Conservation (phyloP, 1,139 yeast genomes). For the Barnettozyma hawaiiensis region DNA sequence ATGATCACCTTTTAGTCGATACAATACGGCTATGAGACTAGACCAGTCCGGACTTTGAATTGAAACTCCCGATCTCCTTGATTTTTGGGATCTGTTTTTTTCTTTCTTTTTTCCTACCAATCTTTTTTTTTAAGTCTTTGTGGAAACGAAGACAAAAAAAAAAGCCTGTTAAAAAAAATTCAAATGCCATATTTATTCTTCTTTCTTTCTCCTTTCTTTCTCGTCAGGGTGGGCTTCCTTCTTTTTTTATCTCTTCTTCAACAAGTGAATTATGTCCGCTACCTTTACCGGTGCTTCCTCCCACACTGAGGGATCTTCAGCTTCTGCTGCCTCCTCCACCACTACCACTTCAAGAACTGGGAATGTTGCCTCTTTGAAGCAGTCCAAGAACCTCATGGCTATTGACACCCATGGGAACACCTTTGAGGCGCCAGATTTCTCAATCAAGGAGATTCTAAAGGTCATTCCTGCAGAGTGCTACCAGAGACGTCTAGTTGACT, state of each 20-base stretch:
- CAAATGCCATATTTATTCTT: too few species aligned
- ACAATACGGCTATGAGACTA: too few species aligned
- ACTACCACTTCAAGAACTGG: conserved; percentile 14
- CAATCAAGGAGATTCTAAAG: conserved; percentile 66
- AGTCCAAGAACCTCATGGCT: conserved; percentile 32
- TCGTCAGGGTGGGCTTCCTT: not conserved
- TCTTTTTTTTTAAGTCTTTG: too few species aligned
- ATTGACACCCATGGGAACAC: conserved; percentile 49
- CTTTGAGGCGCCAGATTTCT: conserved; percentile 66
- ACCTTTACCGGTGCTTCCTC: conserved; percentile 13
- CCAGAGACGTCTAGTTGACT: conserved; percentile 52
- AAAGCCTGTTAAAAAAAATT: too few species aligned
- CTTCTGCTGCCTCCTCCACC: conserved; percentile 11
- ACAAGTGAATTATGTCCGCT: conserved; percentile 12
- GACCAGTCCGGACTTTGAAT: too few species aligned
- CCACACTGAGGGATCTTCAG: not conserved
- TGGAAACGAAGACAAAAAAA: too few species aligned
- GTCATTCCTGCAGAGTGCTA: conserved; percentile 76
- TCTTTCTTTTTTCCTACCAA: too few species aligned
- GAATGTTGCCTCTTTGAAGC: conserved; percentile 23
- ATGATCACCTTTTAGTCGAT: too few species aligned
- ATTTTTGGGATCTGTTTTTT: too few species aligned
- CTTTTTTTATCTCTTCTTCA: not conserved
- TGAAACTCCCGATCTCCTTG: too few species aligned
- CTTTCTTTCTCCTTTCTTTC: too few species aligned